These are phyloP conservation scores for Candolleomyces aberdarensis DNA, from an alignment of 768 basidiomycete species.

Conservation along the genomic window DNA sequence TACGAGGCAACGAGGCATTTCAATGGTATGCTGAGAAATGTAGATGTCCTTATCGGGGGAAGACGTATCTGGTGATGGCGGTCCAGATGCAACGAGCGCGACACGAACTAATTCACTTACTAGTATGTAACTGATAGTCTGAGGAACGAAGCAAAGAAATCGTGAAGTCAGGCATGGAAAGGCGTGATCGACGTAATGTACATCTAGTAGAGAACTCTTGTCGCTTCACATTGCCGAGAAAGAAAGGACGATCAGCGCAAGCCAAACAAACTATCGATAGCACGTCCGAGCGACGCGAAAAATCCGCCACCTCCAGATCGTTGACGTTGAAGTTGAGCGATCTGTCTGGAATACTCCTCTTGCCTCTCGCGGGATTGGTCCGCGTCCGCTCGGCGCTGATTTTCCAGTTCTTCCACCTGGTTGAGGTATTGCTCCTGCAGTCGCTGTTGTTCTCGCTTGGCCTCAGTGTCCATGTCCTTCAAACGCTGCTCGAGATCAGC, in stretches of 20 bases:
- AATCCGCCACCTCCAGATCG: background rate
- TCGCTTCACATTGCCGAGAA: too few species aligned
- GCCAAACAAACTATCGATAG: background rate
- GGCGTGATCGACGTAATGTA: too few species aligned
- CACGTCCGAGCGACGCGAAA: background rate
- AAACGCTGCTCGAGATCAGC: constrained; percentile 1
- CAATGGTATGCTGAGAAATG: too few species aligned
- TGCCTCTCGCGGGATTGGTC: background rate
- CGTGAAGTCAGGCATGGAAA: too few species aligned
- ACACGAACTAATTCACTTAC: too few species aligned
- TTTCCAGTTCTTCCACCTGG: background rate
- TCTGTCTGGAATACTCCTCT: background rate
- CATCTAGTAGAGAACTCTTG: too few species aligned
- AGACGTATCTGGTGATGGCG: too few species aligned
- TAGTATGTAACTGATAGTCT: too few species aligned
- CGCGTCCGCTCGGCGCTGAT: background rate
- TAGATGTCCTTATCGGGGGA: too few species aligned
- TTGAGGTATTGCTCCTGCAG: background rate
- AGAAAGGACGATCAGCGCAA: background rate
- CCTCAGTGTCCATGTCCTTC: background rate
- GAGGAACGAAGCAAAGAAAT: too few species aligned
- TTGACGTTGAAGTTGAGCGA: background rate
- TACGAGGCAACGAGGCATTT: too few species aligned
- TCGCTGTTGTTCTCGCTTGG: background rate
- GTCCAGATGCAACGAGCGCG: too few species aligned